These are phyloP conservation scores for Boletus nobilissimus DNA, from an alignment of 1,284 basidiomycete genomes.

Conservation along the genomic window DNA sequence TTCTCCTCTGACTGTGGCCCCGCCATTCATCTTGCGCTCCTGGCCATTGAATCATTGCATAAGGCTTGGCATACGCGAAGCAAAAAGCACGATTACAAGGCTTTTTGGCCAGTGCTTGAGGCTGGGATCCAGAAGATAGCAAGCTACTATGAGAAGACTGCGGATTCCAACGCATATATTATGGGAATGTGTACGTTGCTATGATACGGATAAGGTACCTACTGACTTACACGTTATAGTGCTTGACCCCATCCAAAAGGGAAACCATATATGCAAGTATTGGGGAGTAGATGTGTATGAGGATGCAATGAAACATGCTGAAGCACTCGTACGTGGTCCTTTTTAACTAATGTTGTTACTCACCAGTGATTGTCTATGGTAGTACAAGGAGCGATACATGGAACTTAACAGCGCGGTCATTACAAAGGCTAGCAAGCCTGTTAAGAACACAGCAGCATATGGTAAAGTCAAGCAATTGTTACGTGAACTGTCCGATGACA, in stretches of 20 bases:
- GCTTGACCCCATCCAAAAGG: background rate
- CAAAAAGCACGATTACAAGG: background rate
- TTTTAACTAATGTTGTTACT: too few relatives aligned
- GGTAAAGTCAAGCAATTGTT: background rate
- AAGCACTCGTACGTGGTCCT: background rate
- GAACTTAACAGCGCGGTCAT: background rate
- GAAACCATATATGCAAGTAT: background rate
- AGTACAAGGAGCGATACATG: background rate
- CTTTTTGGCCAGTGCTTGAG: background rate
- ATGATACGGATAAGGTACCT: background rate
- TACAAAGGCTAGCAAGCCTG: background rate
- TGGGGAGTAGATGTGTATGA: background rate
- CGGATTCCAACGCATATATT: background rate
- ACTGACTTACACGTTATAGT: background rate
- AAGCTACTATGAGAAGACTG: background rate
- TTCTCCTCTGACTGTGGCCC: background rate
- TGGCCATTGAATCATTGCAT: background rate
- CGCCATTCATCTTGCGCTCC: background rate
- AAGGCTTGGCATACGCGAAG: background rate
- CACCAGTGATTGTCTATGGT: background rate
- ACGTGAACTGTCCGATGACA: background rate
- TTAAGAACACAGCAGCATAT: background rate
- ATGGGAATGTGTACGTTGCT: background rate
- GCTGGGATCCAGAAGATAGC: background rate
- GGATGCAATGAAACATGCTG: background rate